These are phyloP conservation scores for Calonectria henricotiae DNA, from an alignment of 2,329 filamentous ascomycete species.

Conservation along the genomic window DNA sequence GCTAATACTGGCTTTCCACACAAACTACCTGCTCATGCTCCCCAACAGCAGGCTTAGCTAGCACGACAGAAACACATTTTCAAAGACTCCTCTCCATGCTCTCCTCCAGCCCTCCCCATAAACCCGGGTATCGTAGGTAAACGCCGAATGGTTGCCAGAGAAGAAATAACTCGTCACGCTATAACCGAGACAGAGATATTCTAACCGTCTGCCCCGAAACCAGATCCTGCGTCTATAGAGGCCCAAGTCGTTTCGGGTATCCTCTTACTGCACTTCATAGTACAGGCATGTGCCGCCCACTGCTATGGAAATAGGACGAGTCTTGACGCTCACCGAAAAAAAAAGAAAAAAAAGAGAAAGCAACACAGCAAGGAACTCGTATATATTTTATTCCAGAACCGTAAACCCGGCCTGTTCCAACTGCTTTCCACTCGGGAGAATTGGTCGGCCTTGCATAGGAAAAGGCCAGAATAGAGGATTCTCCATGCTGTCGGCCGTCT, in stretches of 20 bases:
- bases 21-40: constrained; percentile 8
- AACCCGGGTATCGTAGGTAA: constrained; percentile 20
- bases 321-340: background rate
- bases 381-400: constrained; percentile 43
- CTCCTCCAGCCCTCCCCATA: background rate
- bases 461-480: constrained; percentile 76
- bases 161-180: constrained; percentile 6
- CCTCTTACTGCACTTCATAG: background rate
- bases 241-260: background rate
- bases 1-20: background rate
- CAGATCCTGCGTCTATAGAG: background rate
- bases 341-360: background rate
- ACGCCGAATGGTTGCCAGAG: constrained; percentile 8
- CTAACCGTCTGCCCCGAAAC: background rate
- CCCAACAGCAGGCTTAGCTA: background rate
- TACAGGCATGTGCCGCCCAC: background rate
- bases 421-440: constrained; percentile 65
- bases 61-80: constrained; percentile 5
- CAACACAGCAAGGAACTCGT: background rate
- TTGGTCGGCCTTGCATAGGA: constrained; percentile 73
- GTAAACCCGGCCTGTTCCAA: constrained; percentile 70
- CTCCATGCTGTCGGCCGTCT: constrained; percentile 60
- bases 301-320: background rate
- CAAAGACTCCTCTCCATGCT: background rate
- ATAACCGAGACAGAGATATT: background rate